Evolutionary conservation across 805 yeast species (phyloP), one percentile per base, ranked within the genome.

Genomic region (Teunomyces funiuensis): DNA sequence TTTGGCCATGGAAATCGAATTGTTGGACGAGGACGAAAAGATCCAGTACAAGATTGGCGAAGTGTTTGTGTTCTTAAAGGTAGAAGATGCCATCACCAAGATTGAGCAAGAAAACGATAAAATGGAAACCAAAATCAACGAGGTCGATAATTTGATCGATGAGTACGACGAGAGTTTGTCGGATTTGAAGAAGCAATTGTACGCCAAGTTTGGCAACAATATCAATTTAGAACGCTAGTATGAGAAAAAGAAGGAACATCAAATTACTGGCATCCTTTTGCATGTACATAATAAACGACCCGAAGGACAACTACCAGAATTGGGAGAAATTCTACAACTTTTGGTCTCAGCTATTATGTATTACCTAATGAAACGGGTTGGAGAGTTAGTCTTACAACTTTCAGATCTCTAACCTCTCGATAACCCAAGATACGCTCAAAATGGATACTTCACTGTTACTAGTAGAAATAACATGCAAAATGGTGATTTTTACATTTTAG

Each of bases 161-260:
- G 70, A 58, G 1, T 66, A 83, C 26, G 82, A 82, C 45, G 74
- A 71, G 3, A 66, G 76, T 44, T 69, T 91, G 61, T 61, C 63
- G 7, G 74, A 62, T 20, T 74, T 91, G 54, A 91, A 91, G 66
- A 75, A 77, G 25, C 73, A 71, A n/a, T 69, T 91, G 42, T 93
- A 91, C 56, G 88, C 87, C 13, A 88, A 86, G 61, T 93, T 91
- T 58, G 99, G 98, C 18, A 79, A 78, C 52, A 82, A 88, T 44
- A 93, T 91, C 58, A 90, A 90, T 59, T 68, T 91, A 36, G 99
- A 91, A 59, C 69, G 82, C 41, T 77, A 36, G 23, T 23, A n/a
- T 31, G 18, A 28, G 14, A 14, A 28, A 15, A 7, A 13, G 11
- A 28, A n/a, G n/a, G n/a, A n/a, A n/a, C n/a, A n/a, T n/a, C n/a